Conservation (phyloP, 148 eudicot species). For the Cornus florida region DNA sequence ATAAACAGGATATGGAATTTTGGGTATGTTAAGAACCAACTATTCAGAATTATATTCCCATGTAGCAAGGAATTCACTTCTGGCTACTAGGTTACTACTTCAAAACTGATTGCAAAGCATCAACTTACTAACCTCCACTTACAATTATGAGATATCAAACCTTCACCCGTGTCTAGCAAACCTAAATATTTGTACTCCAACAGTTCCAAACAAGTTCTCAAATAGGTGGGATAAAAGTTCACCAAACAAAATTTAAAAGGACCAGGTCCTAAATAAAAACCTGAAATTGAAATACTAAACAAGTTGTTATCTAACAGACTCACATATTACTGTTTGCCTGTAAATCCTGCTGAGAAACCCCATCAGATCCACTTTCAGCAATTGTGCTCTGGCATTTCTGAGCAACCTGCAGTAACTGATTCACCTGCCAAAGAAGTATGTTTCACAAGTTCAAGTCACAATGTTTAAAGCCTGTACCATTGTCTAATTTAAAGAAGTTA, state of each 20-base stretch:
- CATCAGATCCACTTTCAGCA: conserved; percentile 76
- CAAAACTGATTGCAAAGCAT: background rate
- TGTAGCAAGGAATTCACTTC: background rate
- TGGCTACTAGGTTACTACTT: background rate
- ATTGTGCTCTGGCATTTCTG: conserved; percentile 90
- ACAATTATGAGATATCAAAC: background rate
- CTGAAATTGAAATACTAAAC: background rate
- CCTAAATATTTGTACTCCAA: background rate
- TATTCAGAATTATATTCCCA: background rate
- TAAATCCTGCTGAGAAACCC: conserved; percentile 72
- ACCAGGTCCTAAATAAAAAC: background rate
- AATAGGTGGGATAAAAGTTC: background rate
- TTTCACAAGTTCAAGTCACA: background rate
- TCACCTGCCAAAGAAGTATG: conserved; percentile 56
- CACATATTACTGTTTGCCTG: conserved; percentile 85
- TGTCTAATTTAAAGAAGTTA: background rate
- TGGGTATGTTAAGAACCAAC: background rate
- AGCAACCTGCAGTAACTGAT: conserved; percentile 85
- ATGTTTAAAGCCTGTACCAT: background rate
- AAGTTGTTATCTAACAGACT: conserved; percentile 20
- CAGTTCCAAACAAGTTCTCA: background rate
- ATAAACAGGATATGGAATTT: background rate
- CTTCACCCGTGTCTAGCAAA: background rate
- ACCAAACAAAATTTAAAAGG: background rate
- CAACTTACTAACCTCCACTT: background rate